Evolutionary conservation across 441 rosid species (phyloP).

Genomic region (Populus hybrid): DNA sequence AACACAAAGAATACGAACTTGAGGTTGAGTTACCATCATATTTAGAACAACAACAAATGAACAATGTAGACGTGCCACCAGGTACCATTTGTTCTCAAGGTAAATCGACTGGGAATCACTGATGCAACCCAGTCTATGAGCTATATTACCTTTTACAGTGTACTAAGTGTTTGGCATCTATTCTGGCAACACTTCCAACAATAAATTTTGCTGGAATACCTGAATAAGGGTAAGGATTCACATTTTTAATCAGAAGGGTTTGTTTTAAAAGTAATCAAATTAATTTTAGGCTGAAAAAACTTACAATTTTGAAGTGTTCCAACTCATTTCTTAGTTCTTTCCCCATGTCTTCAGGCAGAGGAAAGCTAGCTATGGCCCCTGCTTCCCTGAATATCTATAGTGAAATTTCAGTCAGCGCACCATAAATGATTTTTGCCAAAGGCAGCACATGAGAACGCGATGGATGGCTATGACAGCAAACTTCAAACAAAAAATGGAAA

Average conservation of each 20-base stretch:
- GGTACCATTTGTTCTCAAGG: neutral
- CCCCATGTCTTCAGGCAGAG: conserved; percentile 19
- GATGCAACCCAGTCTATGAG: neutral
- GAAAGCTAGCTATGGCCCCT: conserved; percentile 12
- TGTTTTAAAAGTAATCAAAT: neutral
- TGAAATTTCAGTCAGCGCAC: conserved; percentile 15
- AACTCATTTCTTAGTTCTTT: conserved; percentile 39
- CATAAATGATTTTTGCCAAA: neutral
- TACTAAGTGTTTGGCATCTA: neutral
- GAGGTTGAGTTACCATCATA: neutral
- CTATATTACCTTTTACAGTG: neutral
- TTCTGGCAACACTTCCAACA: neutral
- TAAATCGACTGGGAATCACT: neutral
- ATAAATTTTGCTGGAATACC: neutral
- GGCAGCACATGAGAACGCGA: neutral
- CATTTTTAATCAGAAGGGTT: neutral
- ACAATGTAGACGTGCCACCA: neutral
- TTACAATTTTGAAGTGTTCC: conserved; percentile 46
- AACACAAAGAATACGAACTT: neutral
- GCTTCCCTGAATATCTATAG: conserved; percentile 42
- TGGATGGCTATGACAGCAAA: neutral
- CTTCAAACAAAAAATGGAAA: neutral
- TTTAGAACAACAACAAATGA: neutral
- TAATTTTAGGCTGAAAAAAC: neutral
- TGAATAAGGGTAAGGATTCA: neutral